Evolutionary conservation across 805 yeast species (phyloP).

Genomic region (Candida koratica): DNA sequence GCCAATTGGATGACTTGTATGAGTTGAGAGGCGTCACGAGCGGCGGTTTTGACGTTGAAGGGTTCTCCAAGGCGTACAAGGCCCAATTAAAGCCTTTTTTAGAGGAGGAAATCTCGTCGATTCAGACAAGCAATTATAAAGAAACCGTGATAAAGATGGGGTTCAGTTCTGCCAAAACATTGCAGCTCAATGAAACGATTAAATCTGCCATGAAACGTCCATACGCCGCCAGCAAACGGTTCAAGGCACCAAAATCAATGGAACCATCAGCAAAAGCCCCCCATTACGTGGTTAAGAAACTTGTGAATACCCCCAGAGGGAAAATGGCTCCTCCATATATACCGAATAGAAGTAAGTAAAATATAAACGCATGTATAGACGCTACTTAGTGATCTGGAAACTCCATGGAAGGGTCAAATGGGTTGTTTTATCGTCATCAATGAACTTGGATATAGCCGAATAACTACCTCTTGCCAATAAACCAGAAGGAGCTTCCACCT

Average conservation of each 20-base stretch:
- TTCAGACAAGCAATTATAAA: constrained; percentile 5
- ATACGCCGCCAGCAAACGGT: background rate
- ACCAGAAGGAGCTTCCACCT: constrained; percentile 89
- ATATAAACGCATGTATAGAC: background rate
- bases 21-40: constrained; percentile 10
- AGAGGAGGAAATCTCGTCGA: background rate
- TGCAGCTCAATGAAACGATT: too few relatives aligned
- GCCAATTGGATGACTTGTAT: constrained; percentile 19
- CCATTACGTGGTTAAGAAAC: background rate
- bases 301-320: constrained; percentile 8
- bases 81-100: constrained; percentile 2
- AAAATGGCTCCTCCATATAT: constrained; percentile 33
- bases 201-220: too few relatives aligned
- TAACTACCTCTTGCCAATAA: constrained; percentile 83
- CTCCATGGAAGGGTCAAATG: constrained; percentile 82
- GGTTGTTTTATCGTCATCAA: constrained; percentile 77
- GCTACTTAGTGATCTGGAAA: constrained; percentile 68
- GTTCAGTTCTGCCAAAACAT: constrained; percentile 4
- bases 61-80: constrained; percentile 6
- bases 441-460: constrained; percentile 73
- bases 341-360: constrained; percentile 20
- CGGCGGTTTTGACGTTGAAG: constrained; percentile 4
- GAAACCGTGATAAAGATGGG: background rate
- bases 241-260: constrained; percentile 5
- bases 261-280: constrained; percentile 1